Conservation (phyloP, 1,284 basidiomycete species). For the Puccinia sorghi region DNA sequence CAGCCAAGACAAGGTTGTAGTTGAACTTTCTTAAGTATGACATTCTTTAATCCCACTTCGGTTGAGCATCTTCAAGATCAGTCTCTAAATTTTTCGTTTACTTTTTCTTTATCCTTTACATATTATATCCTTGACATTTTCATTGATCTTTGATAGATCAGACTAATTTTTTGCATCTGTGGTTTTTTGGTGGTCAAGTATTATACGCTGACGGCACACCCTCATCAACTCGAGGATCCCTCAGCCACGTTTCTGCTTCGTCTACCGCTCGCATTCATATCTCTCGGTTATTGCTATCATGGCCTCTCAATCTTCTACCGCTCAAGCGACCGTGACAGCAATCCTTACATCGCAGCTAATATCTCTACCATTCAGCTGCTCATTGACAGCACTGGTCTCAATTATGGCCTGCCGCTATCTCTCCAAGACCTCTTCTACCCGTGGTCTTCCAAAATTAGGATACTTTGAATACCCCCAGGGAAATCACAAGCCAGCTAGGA, state of each 20-base stretch:
- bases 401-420: slow-evolving; percentile 20
- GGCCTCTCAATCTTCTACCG: background rate
- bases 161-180: background rate
- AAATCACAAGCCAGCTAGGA: slow-evolving; percentile 6
- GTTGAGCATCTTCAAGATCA: background rate
- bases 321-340: slow-evolving; percentile 15
- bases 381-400: slow-evolving; percentile 4
- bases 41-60: background rate
- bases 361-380: slow-evolving; percentile 24
- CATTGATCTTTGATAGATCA: slow-evolving; percentile 26
- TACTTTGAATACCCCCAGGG: slow-evolving; percentile 11
- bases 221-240: background rate
- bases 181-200: background rate
- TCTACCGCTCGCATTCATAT: background rate
- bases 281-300: background rate
- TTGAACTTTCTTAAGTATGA: background rate
- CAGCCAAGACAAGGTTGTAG: background rate
- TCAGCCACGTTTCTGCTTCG: background rate
- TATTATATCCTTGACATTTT: background rate
- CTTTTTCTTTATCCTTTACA: background rate
- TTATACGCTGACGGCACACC: background rate
- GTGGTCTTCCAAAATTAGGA: background rate
- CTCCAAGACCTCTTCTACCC: slow-evolving; percentile 16
- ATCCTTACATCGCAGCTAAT: slow-evolving; percentile 13
- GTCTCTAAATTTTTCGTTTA: background rate